These are phyloP conservation scores for Pichia phayaonensis DNA, from an alignment of 805 yeast genomes.

Conservation along the genomic window DNA sequence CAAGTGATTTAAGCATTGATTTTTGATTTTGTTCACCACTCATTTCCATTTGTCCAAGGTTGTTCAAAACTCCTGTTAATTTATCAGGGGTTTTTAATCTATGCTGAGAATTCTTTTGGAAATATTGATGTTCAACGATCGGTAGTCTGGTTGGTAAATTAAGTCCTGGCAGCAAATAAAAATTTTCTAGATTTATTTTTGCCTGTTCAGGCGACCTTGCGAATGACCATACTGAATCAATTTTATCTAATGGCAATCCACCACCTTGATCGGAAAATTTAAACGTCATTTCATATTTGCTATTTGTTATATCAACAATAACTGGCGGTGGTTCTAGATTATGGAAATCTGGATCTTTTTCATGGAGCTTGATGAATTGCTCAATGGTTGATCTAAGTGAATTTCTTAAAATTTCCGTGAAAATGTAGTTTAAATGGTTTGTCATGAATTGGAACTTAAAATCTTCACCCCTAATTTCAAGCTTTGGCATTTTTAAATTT, in stretches of 20 bases:
- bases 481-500: slow-evolving; percentile 57
- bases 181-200: slow-evolving; percentile 48
- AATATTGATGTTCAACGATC: slow-evolving; percentile 14
- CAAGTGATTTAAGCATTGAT: slow-evolving; percentile 56
- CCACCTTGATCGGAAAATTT: slow-evolving; percentile 89
- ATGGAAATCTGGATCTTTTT: slow-evolving; percentile 10
- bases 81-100: slow-evolving; percentile 2
- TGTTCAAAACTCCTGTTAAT: slow-evolving; percentile 22
- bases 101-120: background rate
- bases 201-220: slow-evolving; percentile 63
- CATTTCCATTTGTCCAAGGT: slow-evolving; percentile 28
- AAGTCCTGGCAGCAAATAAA: slow-evolving; percentile 64
- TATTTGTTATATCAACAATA: slow-evolving; percentile 63
- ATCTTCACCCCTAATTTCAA: slow-evolving; percentile 70
- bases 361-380: slow-evolving; percentile 28
- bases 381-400: slow-evolving; percentile 74
- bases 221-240: slow-evolving; percentile 77
- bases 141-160: slow-evolving; percentile 29
- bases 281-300: slow-evolving; percentile 60
- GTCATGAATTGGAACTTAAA: slow-evolving; percentile 74
- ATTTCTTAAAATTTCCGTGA: slow-evolving; percentile 84
- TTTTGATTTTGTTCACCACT: slow-evolving; percentile 19
- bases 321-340: slow-evolving; percentile 53
- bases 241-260: slow-evolving; percentile 57
- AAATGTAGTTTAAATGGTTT: slow-evolving; percentile 76